Conservation (phyloP, 345 rosid species). For the Erodium maritimum region DNA sequence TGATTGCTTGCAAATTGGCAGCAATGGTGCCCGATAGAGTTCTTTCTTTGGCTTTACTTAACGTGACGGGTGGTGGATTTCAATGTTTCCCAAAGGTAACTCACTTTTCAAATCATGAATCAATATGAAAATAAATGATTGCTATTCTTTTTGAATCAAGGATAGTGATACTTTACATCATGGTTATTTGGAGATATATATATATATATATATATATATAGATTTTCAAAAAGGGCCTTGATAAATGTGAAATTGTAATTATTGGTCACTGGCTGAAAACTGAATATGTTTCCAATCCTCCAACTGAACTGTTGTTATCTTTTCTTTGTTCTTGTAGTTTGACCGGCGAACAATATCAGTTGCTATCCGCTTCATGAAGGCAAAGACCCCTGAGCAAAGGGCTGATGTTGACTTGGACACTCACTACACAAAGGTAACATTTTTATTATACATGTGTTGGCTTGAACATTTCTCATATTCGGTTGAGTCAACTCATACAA, state of each 20-base stretch:
- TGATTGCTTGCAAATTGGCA: constrained; percentile 91
- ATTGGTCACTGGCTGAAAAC: too few species aligned
- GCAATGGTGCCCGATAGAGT: constrained; percentile 74
- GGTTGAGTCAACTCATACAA: too few species aligned
- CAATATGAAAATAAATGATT: too few species aligned
- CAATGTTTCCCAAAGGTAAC: constrained; percentile 87
- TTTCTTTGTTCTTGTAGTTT: constrained; percentile 28
- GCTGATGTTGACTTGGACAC: constrained; percentile 98
- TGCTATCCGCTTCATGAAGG: constrained; percentile 71
- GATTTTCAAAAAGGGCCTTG: too few species aligned
- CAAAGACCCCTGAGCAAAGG: constrained; percentile 79
- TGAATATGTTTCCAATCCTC: not conserved
- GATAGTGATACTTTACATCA: too few species aligned
- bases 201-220: too few species aligned
- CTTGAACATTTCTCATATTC: not conserved
- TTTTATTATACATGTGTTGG: not conserved
- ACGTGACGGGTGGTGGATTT: constrained; percentile 94
- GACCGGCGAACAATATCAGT: constrained; percentile 54
- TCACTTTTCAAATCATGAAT: not conserved
- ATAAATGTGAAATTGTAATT: not conserved
- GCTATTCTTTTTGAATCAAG: too few species aligned
- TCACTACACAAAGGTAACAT: constrained; percentile 65
- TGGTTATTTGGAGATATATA: too few species aligned
- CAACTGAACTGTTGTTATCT: not conserved
- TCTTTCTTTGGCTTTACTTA: constrained; percentile 73